Evolutionary conservation across 2,329 filamentous ascomycete species (phyloP).

Genomic region (Pseudodiploospora longispora): DNA sequence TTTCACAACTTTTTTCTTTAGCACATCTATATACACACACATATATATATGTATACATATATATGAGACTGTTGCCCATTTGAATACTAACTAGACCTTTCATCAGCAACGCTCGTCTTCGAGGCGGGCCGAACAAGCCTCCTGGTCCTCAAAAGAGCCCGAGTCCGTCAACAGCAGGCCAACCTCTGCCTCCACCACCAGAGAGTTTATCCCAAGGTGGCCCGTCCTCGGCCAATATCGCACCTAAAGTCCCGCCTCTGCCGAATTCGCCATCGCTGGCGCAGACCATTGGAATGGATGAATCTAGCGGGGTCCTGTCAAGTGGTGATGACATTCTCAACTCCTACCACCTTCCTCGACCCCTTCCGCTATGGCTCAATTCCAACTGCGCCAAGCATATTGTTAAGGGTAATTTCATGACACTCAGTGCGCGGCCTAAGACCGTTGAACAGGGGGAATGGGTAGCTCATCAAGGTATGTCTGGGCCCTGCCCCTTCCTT

Average conservation of each 20-base stretch:
- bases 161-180: conserved; percentile 37
- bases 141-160: conserved; percentile 46
- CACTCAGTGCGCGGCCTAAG: conserved; percentile 82
- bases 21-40: too few relatives aligned
- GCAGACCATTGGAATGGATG: conserved; percentile 61
- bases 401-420: conserved; percentile 97
- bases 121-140: conserved; percentile 45
- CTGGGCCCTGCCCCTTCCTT: conserved; percentile 11
- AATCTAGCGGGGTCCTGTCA: conserved; percentile 40
- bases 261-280: conserved; percentile 56
- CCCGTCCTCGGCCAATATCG: conserved; percentile 41
- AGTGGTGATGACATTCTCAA: conserved; percentile 48
- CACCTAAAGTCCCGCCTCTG: conserved; percentile 53
- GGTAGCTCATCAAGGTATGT: conserved; percentile 84
- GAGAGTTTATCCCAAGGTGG: conserved; percentile 34
- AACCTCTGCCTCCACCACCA: conserved; percentile 15
- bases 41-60: neutral
- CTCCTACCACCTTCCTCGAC: conserved; percentile 56
- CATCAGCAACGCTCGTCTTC: conserved; percentile 48
- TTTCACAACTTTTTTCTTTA: too few relatives aligned
- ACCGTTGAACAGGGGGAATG: conserved; percentile 92
- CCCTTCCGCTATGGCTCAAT: conserved; percentile 67
- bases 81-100: neutral
- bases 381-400: conserved; percentile 73
- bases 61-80: too few relatives aligned